Evolutionary conservation across 2,329 filamentous ascomycete species (phyloP).

Genomic region (Exophiala phaeomuriformis): DNA sequence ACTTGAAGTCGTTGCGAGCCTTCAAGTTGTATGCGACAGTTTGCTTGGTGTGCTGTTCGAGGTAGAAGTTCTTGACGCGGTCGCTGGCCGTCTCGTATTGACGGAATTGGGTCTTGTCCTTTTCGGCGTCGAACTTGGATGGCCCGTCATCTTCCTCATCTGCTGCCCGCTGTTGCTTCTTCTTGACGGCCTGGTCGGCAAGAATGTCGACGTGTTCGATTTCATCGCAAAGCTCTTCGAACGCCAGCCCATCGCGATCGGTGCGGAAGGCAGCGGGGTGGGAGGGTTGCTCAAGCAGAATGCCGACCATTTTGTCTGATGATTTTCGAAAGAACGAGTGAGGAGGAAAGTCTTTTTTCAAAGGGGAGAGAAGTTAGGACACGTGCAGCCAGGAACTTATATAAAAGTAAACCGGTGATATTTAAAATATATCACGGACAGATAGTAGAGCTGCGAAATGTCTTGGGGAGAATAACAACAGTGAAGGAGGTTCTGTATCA

Average conservation of each 20-base stretch:
- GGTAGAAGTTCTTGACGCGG: conserved; percentile 81
- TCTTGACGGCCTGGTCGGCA: conserved; percentile 48
- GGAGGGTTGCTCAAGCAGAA: conserved; percentile 18
- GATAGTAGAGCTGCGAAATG: not conserved
- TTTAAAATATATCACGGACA: not conserved
- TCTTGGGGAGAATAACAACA: not conserved
- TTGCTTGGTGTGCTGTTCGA: conserved; percentile 57
- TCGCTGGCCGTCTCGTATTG: conserved; percentile 78
- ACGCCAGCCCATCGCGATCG: conserved; percentile 49
- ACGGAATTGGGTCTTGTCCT: conserved; percentile 73
- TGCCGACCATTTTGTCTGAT: conserved; percentile 14
- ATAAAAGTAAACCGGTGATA: not conserved
- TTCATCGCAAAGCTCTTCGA: conserved; percentile 53
- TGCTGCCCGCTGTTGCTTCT: conserved; percentile 31
- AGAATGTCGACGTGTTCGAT: conserved; percentile 56
- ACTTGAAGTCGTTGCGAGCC: conserved; percentile 64
- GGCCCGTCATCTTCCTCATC: conserved; percentile 37
- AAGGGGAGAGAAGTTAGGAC: not conserved
- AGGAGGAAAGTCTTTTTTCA: not conserved
- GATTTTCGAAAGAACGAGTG: not conserved
- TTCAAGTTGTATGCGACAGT: conserved; percentile 67
- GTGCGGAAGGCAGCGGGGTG: conserved; percentile 27
- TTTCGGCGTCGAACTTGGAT: conserved; percentile 63
- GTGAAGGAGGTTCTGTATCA: not conserved
- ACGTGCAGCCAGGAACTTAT: not conserved